Evolutionary conservation across 2,329 filamentous ascomycete genomes (phyloP).

Genomic region (Monosporascus sp.): DNA sequence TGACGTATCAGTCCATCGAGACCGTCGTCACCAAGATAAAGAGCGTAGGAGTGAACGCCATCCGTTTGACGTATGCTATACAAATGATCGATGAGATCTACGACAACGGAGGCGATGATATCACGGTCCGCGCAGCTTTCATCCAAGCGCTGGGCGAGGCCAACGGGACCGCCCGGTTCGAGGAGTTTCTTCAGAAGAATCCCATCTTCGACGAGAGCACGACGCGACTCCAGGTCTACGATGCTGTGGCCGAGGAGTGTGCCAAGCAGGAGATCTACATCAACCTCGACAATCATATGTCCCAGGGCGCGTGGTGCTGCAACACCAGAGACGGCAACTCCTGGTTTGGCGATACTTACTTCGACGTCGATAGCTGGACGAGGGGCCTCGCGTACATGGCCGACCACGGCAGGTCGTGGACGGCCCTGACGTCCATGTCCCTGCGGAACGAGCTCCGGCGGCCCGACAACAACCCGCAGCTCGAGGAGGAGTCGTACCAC

Average conservation of each 20-base stretch:
- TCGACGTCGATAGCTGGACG: constrained; percentile 53
- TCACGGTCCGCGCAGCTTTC: constrained; percentile 41
- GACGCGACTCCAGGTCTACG: constrained; percentile 46
- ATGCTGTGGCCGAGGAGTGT: constrained; percentile 56
- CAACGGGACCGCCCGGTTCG: constrained; percentile 47
- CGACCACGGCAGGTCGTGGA: constrained; percentile 45
- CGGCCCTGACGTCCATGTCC: constrained; percentile 42
- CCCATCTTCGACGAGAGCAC: constrained; percentile 49
- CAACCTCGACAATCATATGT: constrained; percentile 58
- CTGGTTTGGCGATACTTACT: constrained; percentile 59
- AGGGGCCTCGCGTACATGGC: constrained; percentile 58
- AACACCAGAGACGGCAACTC: constrained; percentile 48
- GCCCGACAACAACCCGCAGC: constrained; percentile 30
- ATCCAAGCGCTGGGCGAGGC: constrained; percentile 39
- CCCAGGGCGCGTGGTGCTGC: constrained; percentile 55
- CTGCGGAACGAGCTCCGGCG: constrained; percentile 50
- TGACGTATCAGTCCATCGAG: constrained; percentile 55
- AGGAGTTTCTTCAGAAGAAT: constrained; percentile 50
- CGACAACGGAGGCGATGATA: constrained; percentile 40
- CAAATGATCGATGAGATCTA: constrained; percentile 59
- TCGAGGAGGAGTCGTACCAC: constrained; percentile 39
- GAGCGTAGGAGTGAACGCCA: constrained; percentile 56
- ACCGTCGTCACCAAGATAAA: constrained; percentile 52
- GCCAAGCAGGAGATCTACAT: constrained; percentile 51
- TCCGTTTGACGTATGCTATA: constrained; percentile 58